Evolutionary conservation across 192 early-diverging fungal genomes (phyloP).

Genomic region (Phlyctochytrium bullatum): DNA sequence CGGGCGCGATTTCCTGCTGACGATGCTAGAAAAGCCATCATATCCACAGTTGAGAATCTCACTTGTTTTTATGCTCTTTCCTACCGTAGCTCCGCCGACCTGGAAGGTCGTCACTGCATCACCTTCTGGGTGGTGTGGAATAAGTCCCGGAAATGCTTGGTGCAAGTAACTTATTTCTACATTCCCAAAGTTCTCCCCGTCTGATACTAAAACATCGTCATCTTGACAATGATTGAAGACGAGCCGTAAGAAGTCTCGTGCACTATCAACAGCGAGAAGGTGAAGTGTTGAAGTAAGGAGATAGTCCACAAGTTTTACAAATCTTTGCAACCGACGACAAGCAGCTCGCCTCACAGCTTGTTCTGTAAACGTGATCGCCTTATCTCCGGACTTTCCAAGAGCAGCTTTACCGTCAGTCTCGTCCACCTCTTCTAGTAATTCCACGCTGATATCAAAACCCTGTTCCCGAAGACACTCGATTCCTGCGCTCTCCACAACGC

Average conservation of each 20-base stretch:
- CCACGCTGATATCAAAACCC: conserved; percentile 55
- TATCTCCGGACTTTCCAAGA: neutral
- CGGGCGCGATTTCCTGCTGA: conserved; percentile 31
- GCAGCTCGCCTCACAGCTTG: conserved; percentile 56
- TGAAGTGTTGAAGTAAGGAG: conserved; percentile 54
- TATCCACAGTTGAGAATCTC: conserved; percentile 43
- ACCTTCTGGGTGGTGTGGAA: conserved; percentile 19
- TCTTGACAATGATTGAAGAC: conserved; percentile 49
- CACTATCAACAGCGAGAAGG: conserved; percentile 43
- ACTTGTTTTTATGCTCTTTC: conserved; percentile 44
- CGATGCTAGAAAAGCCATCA: conserved; percentile 50
- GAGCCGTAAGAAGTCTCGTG: conserved; percentile 37
- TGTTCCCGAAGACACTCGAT: conserved; percentile 41
- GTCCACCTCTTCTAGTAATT: conserved; percentile 16
- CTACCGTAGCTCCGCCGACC: conserved; percentile 53
- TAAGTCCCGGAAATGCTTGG: too few species aligned
- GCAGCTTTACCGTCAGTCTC: neutral
- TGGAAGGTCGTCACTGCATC: conserved; percentile 31
- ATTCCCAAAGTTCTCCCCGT: conserved; percentile 24
- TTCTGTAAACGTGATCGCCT: conserved; percentile 54
- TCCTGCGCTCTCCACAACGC: conserved; percentile 43
- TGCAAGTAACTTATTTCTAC: conserved; percentile 19
- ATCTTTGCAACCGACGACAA: conserved; percentile 51
- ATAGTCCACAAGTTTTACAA: conserved; percentile 61
- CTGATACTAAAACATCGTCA: conserved; percentile 50